A percentile compares a stretch with the other conserved stretches of the same genome.
Conservation (phyloP, 805 yeast species). For the Cyberlindnera galapagoensis region DNA sequence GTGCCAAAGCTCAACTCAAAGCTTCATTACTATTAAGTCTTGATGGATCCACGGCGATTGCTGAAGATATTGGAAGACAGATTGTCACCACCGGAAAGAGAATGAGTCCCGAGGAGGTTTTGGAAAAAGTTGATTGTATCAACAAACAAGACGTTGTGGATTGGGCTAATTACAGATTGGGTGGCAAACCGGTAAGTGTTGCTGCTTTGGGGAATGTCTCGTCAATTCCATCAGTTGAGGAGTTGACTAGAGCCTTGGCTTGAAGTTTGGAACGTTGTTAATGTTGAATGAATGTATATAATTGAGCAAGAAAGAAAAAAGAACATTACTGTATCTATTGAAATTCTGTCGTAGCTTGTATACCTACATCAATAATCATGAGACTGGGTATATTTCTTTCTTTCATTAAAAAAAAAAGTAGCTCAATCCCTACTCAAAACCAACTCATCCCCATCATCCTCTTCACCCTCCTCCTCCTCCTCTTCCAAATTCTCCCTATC, state of each 20-base stretch:
- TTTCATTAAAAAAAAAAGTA: conserved; percentile 2
- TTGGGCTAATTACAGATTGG: conserved; percentile 83
- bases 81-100: conserved; percentile 84
- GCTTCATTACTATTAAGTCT: conserved; percentile 84
- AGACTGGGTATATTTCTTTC: too few relatives aligned
- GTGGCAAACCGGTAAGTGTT: conserved; percentile 75
- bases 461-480: conserved; percentile 27
- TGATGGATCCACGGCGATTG: conserved; percentile 93
- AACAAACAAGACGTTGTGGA: conserved; percentile 70
- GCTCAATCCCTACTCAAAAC: conserved; percentile 9
- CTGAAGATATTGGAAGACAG: conserved; percentile 97
- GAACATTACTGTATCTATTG: conserved; percentile 1
- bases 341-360: neutral
- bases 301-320: too few relatives aligned
- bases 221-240: conserved; percentile 60
- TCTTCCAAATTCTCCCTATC: conserved; percentile 21
- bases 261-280: too few relatives aligned
- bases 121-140: conserved; percentile 65
- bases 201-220: conserved; percentile 86
- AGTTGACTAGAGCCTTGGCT: conserved; percentile 40
- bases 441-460: conserved; percentile 29
- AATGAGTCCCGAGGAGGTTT: conserved; percentile 40
- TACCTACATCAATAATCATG: neutral
- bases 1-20: conserved; percentile 91
- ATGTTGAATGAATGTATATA: too few relatives aligned